phyloP scores from a whole-genome alignment of 2,329 filamentous ascomycete genomes.

The Trichoderma pleuroti region DNA sequence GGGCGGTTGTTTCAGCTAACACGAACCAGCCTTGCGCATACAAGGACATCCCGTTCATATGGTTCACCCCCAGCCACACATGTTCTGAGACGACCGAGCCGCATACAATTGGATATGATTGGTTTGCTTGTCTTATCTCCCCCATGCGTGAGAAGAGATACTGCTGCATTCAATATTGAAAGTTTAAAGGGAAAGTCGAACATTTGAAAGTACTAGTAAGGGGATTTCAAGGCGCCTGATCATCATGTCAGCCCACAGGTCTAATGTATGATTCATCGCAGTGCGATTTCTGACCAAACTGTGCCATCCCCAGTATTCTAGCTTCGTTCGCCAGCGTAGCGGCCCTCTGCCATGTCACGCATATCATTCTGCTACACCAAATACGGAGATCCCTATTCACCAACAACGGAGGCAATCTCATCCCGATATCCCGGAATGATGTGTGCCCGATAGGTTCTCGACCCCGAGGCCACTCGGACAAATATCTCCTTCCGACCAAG shows the following conservation, averaged over 20 bases:
- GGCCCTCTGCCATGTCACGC: not conserved
- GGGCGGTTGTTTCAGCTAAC: not conserved
- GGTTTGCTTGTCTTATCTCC: not conserved
- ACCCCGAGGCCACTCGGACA: not conserved
- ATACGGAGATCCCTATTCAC: not conserved
- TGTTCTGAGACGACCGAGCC: not conserved
- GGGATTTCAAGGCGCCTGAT: not conserved
- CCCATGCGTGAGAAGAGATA: not conserved
- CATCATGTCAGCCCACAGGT: not conserved
- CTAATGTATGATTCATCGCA: slow-evolving; percentile 6
- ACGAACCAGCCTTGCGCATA: not conserved
- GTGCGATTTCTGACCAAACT: slow-evolving; percentile 1
- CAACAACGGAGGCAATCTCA: not conserved
- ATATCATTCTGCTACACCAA: not conserved
- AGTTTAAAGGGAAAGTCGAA: not conserved
- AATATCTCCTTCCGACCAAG: not conserved
- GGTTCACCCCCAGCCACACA: not conserved
- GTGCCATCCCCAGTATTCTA: slow-evolving; percentile 7
- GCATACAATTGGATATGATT: not conserved
- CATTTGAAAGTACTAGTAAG: not conserved
- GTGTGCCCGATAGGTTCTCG: not conserved
- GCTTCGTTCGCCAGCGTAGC: slow-evolving; percentile 1
- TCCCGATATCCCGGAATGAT: not conserved
- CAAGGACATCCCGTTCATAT: not conserved
- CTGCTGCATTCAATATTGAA: not conserved